These are phyloP conservation scores for Phycomyces nitens DNA, from an alignment of 192 early-diverging fungal species.

Conservation along the genomic window DNA sequence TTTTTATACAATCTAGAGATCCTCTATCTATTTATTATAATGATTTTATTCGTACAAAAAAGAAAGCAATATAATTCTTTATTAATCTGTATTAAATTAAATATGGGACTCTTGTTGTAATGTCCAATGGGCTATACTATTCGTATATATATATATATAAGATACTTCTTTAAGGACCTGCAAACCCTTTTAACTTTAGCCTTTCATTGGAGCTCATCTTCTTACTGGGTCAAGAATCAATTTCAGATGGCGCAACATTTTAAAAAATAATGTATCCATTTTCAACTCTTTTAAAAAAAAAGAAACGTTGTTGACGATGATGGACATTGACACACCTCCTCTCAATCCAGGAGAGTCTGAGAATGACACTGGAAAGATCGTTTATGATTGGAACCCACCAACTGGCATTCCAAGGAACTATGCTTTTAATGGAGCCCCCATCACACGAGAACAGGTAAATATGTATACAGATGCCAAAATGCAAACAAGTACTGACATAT, in stretches of 20 bases:
- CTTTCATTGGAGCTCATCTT: too few species aligned
- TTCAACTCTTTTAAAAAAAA: too few species aligned
- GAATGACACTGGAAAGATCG: slow-evolving; percentile 11
- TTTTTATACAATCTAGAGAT: too few species aligned
- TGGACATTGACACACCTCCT: too few species aligned
- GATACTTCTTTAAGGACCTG: background rate
- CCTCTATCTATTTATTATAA: background rate
- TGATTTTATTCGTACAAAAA: background rate
- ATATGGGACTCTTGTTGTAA: too few species aligned
- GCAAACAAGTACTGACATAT: background rate
- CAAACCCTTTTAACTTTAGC: too few species aligned
- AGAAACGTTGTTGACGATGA: too few species aligned
- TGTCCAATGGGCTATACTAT: too few species aligned
- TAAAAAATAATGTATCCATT: too few species aligned
- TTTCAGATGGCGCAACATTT: too few species aligned
- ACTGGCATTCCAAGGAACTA: slow-evolving; percentile 18
- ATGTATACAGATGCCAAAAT: background rate
- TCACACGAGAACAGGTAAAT: slow-evolving; percentile 23
- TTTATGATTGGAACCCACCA: slow-evolving; percentile 29
- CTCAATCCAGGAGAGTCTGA: background rate
- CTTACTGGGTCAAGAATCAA: too few species aligned
- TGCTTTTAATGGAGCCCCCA: slow-evolving; percentile 11
- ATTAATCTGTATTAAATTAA: too few species aligned
- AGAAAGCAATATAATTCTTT: slow-evolving; percentile 1
- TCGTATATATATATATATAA: slow-evolving; percentile 2